Conservation (phyloP, 129 eudicot species). For the Flaveria ramosissima region DNA sequence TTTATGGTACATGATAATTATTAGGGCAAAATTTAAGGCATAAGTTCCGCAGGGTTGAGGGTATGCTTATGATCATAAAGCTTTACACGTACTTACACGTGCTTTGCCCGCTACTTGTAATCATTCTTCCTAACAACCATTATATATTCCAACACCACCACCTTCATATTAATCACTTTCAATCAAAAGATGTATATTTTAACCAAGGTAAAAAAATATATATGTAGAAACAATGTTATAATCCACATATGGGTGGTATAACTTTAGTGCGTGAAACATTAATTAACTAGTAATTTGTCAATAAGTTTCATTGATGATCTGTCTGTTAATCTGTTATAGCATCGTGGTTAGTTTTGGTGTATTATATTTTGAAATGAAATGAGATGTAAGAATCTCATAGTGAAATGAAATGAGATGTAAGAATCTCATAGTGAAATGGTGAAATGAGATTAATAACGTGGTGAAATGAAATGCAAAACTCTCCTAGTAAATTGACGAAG, state of each 20-base stretch:
- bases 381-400: no score
- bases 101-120: conserved; percentile 13
- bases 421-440: no score
- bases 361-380: no score
- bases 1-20: background rate
- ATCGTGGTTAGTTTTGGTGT: no score
- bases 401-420: no score
- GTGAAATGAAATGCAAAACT: no score
- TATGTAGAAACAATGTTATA: background rate
- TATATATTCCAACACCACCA: conserved; percentile 2
- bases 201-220: background rate
- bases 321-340: no score
- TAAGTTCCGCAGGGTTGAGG: conserved; percentile 26
- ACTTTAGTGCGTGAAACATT: background rate
- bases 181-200: background rate
- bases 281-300: no score
- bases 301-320: no score
- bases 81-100: conserved; percentile 35
- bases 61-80: conserved; percentile 12
- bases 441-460: no score
- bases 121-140: conserved; percentile 33
- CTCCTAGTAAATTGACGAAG: no score
- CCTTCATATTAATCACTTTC: background rate
- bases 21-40: conserved; percentile 29
- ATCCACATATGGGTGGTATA: background rate